Percentiles rank a stretch among this genome's conserved stretches.
Conservation (phyloP, 768 basidiomycete genomes). For the Podaxis sp. region DNA sequence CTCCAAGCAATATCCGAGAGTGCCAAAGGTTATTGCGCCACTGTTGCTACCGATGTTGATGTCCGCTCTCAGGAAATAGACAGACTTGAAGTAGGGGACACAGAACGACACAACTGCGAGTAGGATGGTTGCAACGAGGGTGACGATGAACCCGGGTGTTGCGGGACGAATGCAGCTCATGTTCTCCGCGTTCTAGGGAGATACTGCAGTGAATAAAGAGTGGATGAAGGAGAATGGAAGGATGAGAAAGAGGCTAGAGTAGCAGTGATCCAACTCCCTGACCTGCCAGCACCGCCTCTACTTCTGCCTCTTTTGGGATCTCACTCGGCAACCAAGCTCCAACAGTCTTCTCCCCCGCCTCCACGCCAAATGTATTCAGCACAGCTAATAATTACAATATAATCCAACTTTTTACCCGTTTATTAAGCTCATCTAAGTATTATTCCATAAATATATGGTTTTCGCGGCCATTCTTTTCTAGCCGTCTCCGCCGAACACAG, state of each 20-base stretch:
- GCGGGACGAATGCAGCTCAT: slow-evolving; percentile 79
- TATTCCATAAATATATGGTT: not conserved
- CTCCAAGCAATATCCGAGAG: slow-evolving; percentile 83
- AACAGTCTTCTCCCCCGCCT: not conserved
- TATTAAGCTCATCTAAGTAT: not conserved
- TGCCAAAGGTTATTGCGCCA: slow-evolving; percentile 81
- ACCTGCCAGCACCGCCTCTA: slow-evolving; percentile 8
- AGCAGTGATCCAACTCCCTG: not conserved
- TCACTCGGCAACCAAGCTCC: not conserved
- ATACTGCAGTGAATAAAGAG: not conserved
- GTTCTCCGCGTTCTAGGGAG: not conserved
- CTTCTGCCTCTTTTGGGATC: not conserved
- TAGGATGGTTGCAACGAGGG: slow-evolving; percentile 73
- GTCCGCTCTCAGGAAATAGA: slow-evolving; percentile 85
- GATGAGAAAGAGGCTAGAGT: not conserved
- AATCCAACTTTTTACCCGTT: too few species aligned
- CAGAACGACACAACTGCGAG: slow-evolving; percentile 89
- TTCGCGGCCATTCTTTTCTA: not conserved
- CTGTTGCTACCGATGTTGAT: slow-evolving; percentile 41
- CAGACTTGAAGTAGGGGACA: slow-evolving; percentile 84
- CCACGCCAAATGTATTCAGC: not conserved
- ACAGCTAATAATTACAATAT: not conserved
- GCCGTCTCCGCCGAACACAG: not conserved
- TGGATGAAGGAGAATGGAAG: not conserved
- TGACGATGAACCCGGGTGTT: slow-evolving; percentile 86